Evolutionary conservation across 1,139 yeast genomes (phyloP), one percentile per base, ranked within the genome.

Genomic region (Taphrina populina): DNA sequence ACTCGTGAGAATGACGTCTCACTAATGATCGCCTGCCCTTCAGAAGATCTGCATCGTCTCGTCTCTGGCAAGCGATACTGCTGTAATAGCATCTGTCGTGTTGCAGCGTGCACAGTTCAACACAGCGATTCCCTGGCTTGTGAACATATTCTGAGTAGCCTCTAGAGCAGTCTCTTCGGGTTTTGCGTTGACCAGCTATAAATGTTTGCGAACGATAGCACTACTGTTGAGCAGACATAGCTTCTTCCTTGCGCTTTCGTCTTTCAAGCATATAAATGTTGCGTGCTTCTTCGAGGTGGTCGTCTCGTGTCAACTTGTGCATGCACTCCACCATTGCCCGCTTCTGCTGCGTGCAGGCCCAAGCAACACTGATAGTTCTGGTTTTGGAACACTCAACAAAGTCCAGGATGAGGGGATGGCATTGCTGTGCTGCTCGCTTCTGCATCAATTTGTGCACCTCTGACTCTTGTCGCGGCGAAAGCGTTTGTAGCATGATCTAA

Each of bases 401-500:
- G 27, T 37, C 54, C 24, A 20, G 24, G 23, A 49, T 49, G 15
- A 37, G 19, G 10, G 44, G 20, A 21, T 49, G 36, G 54, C 54
- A 49, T 20, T 24, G 15, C 7, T 37, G 46, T 5, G 54, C 54
- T 10, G 54, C 54, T 11, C 44, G 13, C 19, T 49, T 49, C 21
- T 49, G 54, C 54, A 49, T 49, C 30, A 37, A 32, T 23, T 41
- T 29, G 19, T 49, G 54, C 29, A 49, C 54, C 10, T 45, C 46
- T 33, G 54, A 39, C 39, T 49, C 54, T 37, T 49, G 46, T 6
- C 54, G 45, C 11, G 54, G 54, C 5, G 46, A 39, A 2, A 49
- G 33, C 4, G 54, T 49, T 26, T 49, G 54, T 20, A 49, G 40
- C 54, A 49, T 49, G 32, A n/a, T n/a, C n/a, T n/a, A n/a, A n/a